Percentiles rank a stretch among this genome's conserved stretches.
Evolutionary conservation across 768 basidiomycete species (phyloP).

Genomic region (Kwoniella europaea): DNA sequence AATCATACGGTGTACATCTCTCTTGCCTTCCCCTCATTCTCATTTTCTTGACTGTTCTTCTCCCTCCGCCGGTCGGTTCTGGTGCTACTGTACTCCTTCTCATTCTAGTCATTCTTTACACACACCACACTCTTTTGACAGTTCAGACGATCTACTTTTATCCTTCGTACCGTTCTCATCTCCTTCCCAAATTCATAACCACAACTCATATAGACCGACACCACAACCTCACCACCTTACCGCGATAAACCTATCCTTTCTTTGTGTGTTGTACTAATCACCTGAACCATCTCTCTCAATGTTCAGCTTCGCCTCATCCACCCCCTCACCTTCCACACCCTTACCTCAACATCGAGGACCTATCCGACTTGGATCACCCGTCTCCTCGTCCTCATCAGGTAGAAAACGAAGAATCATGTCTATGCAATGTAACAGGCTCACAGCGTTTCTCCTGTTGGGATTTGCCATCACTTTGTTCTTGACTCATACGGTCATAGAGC

Average conservation of each 20-base stretch:
- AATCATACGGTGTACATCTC: too few species aligned
- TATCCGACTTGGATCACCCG: background rate
- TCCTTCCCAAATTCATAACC: too few species aligned
- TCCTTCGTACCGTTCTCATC: background rate
- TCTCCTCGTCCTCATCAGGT: background rate
- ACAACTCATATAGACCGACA: background rate
- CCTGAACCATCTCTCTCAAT: background rate
- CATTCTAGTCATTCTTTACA: constrained; percentile 19
- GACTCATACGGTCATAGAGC: constrained; percentile 3
- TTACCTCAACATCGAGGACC: background rate
- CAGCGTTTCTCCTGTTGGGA: constrained; percentile 1
- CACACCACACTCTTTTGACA: constrained; percentile 6
- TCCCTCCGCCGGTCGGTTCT: background rate
- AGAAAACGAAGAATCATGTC: constrained; percentile 4
- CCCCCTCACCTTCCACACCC: background rate
- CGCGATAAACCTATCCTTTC: too few species aligned
- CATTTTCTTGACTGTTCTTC: background rate
- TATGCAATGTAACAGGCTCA: background rate
- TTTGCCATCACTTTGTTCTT: constrained; percentile 4
- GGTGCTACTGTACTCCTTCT: background rate
- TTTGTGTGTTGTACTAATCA: background rate
- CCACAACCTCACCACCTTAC: background rate
- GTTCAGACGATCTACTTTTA: background rate
- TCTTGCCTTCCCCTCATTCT: background rate
- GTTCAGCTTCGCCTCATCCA: constrained; percentile 1